A percentile compares a stretch with the other conserved stretches of the same genome.
phyloP scores from a whole-genome alignment of 2,329 filamentous ascomycete species.

The Alternaria sp. region DNA sequence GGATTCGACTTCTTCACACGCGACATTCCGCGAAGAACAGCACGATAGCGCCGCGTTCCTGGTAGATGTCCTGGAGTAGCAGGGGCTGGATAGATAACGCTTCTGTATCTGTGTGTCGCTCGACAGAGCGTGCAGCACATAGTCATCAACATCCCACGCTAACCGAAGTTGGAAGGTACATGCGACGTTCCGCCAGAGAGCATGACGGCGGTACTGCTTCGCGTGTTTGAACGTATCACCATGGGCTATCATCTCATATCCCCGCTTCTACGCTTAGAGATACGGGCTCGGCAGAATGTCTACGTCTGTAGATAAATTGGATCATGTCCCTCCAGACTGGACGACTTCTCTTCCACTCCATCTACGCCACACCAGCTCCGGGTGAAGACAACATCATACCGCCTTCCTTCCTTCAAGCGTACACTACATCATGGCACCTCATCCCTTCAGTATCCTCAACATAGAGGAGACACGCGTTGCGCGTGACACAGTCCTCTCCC shows the following conservation, averaged over 20 bases:
- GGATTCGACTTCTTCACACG: neutral
- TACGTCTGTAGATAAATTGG: constrained; percentile 5
- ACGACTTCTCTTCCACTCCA: neutral
- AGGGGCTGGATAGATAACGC: neutral
- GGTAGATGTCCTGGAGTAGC: neutral
- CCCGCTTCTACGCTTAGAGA: neutral
- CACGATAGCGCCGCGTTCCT: neutral
- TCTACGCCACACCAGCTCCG: neutral
- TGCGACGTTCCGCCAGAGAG: neutral
- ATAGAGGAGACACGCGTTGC: constrained; percentile 61
- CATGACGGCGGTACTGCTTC: neutral
- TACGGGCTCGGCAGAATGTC: neutral
- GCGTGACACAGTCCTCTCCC: constrained; percentile 56
- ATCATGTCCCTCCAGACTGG: neutral
- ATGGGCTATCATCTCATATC: neutral
- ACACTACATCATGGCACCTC: constrained; percentile 45
- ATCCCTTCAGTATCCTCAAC: constrained; percentile 63
- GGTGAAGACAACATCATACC: neutral
- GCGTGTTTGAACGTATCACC: neutral
- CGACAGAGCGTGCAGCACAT: neutral
- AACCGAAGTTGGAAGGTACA: constrained; percentile 3
- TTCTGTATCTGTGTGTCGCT: neutral
- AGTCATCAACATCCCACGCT: neutral
- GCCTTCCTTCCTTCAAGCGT: neutral
- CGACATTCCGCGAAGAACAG: neutral